phyloP scores from a whole-genome alignment of 2,329 filamentous ascomycete genomes.

The Microascus cirrosus region DNA sequence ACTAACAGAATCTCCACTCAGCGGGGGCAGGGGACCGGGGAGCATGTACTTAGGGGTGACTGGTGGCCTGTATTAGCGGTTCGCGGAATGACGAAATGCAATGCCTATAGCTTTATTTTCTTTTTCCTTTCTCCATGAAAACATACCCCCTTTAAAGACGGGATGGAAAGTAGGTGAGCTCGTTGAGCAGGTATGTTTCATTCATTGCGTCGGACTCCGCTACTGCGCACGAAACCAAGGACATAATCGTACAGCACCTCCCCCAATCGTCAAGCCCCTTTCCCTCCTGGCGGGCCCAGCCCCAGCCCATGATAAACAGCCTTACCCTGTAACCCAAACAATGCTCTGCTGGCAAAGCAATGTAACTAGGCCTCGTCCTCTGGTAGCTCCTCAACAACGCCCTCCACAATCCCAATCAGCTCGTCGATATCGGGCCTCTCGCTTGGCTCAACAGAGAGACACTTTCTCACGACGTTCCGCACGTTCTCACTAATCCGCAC shows the following conservation, averaged over 20 bases:
- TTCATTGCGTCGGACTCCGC: neutral
- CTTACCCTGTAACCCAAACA: too few species aligned
- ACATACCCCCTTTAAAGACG: neutral
- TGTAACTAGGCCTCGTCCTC: conserved; percentile 31
- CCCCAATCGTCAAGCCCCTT: neutral
- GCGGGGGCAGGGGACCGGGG: neutral
- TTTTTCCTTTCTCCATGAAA: neutral
- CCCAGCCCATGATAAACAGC: too few species aligned
- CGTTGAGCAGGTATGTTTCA: neutral
- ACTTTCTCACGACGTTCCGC: conserved; percentile 77
- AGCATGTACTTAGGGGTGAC: neutral
- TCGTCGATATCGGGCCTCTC: conserved; percentile 83
- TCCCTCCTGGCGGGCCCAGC: neutral
- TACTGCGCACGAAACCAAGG: neutral
- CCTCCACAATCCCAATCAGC: conserved; percentile 68
- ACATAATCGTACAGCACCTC: neutral
- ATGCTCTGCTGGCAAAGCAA: too few species aligned
- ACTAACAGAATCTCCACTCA: neutral
- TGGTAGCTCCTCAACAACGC: conserved; percentile 55
- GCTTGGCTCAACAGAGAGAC: conserved; percentile 73
- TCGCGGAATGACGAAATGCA: neutral
- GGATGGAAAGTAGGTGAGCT: neutral
- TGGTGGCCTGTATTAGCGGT: neutral
- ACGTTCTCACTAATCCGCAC: conserved; percentile 66
- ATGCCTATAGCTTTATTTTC: neutral